Evolutionary conservation across 495 filamentous ascomycete species (phyloP), one percentile per base, ranked within the genome.

Genomic region (Aspergillus sparsus): DNA sequence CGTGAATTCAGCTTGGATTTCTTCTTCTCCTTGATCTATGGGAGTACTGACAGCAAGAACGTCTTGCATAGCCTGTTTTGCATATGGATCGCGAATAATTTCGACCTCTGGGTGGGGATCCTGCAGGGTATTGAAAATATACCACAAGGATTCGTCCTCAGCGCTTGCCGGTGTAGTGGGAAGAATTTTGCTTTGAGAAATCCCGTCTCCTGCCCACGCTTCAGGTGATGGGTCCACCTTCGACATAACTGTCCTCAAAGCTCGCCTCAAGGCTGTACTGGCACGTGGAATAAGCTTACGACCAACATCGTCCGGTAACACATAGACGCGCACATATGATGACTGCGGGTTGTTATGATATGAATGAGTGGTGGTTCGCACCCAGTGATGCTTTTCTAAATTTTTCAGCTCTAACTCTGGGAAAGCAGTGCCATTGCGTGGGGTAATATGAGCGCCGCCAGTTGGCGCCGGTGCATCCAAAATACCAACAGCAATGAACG

Each of bases 91-190:
- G 1, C 67, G 57, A 31, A 92, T 77, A 0, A 55, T 52, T 7
- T 83, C 72, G 3, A 82, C 75, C 0, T 62, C 62, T 7, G 91
- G 89, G 3, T 79, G 66, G 1, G 93, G 93, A 9, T 92, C 86
- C 10, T 88, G 80, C 8, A 97, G 74, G 4, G 80, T 90, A 74
- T 97, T 98, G 76, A 95, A 98, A 61, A 96, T 83, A 58, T 90
- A 85, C 64, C 92, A 89, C 0, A 97, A 72, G 0, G 90, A 91
- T 11, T 83, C 72, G 39, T 85, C 75, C 6, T 87, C 78, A 1
- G 57, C 57, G 6, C 55, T 53, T 31, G 60, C 53, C 36, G 61
- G 41, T n/a, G 50, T 41, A 32, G 66, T 33, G 21, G 58, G 50
- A n/a, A 42, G 44, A 32, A 61, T 36, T 33, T 39, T 32, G 8